A percentile compares a stretch with the other conserved stretches of the same genome.
Evolutionary conservation across 495 filamentous ascomycete species (phyloP).

Genomic region (Xylaria telfairii): DNA sequence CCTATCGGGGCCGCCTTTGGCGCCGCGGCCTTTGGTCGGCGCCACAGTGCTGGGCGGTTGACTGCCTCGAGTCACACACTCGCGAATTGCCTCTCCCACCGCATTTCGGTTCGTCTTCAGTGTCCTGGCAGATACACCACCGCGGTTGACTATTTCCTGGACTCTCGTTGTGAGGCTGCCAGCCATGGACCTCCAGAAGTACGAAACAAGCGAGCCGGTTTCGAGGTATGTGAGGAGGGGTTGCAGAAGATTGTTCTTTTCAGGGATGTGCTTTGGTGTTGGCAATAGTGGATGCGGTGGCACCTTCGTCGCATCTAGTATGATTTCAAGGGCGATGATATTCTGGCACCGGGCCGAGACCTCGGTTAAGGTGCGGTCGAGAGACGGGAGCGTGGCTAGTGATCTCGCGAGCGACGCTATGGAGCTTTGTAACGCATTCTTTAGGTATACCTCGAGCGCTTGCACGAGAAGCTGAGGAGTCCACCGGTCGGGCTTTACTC

Average conservation of each 20-base stretch:
- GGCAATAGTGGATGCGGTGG: slow-evolving; percentile 68
- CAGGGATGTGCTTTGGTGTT: slow-evolving; percentile 32
- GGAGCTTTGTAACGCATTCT: slow-evolving; percentile 73
- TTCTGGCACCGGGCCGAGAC: slow-evolving; percentile 87
- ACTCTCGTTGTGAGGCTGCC: slow-evolving; percentile 76
- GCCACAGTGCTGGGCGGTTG: slow-evolving; percentile 55
- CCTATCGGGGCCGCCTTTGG: slow-evolving; percentile 43
- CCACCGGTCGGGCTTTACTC: slow-evolving; percentile 57
- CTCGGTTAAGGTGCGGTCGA: slow-evolving; percentile 83
- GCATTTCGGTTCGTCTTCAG: slow-evolving; percentile 75
- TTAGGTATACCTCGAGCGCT: slow-evolving; percentile 80
- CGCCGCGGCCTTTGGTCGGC: slow-evolving; percentile 47
- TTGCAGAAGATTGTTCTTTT: slow-evolving; percentile 66
- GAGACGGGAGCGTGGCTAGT: slow-evolving; percentile 77
- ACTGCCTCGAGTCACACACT: slow-evolving; percentile 81
- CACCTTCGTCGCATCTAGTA: slow-evolving; percentile 70
- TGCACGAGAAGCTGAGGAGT: slow-evolving; percentile 74
- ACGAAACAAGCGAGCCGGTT: slow-evolving; percentile 82
- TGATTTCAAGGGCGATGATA: slow-evolving; percentile 81
- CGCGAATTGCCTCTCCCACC: slow-evolving; percentile 76
- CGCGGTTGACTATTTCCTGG: slow-evolving; percentile 79
- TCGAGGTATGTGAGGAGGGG: slow-evolving; percentile 81
- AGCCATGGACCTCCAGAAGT: slow-evolving; percentile 90
- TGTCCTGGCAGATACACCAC: slow-evolving; percentile 82
- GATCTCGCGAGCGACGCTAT: slow-evolving; percentile 73